These are phyloP conservation scores for Parathielavia appendiculata DNA, from an alignment of 495 filamentous ascomycete genomes.

Conservation along the genomic window DNA sequence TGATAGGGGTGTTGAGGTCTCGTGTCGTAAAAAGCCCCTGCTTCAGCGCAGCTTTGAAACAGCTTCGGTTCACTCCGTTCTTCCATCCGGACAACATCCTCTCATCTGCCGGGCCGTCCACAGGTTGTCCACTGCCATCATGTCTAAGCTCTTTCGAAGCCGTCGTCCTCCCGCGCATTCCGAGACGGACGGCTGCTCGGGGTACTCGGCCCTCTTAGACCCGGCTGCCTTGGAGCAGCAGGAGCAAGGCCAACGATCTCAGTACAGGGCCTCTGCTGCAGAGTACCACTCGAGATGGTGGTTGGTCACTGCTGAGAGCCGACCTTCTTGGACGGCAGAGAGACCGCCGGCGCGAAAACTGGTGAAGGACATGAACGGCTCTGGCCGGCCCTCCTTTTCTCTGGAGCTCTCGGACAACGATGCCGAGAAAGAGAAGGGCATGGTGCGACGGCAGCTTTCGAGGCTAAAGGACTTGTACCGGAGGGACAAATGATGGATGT, in stretches of 20 bases:
- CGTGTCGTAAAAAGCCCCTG: not conserved
- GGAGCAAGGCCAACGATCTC: not conserved
- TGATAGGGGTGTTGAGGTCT: constrained; percentile 1
- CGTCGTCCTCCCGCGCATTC: not conserved
- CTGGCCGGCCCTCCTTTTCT: constrained; percentile 26
- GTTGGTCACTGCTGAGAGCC: constrained; percentile 23
- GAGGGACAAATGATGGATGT: constrained; percentile 16
- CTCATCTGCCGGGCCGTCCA: too few species aligned
- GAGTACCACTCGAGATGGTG: constrained; percentile 20
- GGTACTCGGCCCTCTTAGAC: constrained; percentile 30
- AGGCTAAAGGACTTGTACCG: constrained; percentile 28
- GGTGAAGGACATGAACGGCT: constrained; percentile 29
- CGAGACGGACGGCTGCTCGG: constrained; percentile 14
- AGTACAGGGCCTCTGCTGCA: constrained; percentile 1
- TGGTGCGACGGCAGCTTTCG: constrained; percentile 26
- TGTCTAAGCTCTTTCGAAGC: constrained; percentile 25
- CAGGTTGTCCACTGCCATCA: not conserved
- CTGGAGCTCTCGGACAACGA: constrained; percentile 28
- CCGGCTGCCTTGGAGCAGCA: not conserved
- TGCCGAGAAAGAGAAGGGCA: constrained; percentile 24
- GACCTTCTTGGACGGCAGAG: constrained; percentile 21
- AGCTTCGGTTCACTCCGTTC: not conserved
- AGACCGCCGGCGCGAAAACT: constrained; percentile 29
- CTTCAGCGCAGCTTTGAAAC: not conserved
- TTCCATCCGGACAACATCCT: not conserved